Evolutionary conservation across 768 basidiomycete genomes (phyloP).

Genomic region (Daedaleopsis nitida): DNA sequence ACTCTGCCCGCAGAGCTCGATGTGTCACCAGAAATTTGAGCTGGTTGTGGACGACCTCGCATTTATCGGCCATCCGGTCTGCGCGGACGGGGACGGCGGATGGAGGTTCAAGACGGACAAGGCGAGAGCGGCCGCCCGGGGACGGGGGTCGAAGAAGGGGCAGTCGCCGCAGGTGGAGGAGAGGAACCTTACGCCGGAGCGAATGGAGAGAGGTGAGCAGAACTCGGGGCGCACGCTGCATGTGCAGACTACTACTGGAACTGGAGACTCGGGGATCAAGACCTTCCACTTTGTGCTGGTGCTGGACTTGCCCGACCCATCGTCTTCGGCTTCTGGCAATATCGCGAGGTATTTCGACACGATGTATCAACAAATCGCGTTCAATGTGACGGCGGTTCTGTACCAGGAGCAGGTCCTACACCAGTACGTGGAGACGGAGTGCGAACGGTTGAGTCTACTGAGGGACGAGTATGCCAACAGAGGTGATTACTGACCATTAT

Average conservation of each 20-base stretch:
- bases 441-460: constrained; percentile 66
- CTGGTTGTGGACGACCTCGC: constrained; percentile 88
- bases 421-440: constrained; percentile 84
- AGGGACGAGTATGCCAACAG: constrained; percentile 70
- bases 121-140: constrained; percentile 50
- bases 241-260: not conserved
- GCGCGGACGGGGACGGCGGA: constrained; percentile 66
- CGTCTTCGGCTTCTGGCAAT: constrained; percentile 78
- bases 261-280: constrained; percentile 53
- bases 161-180: constrained; percentile 31
- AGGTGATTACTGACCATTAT: constrained; percentile 40
- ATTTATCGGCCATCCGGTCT: constrained; percentile 94
- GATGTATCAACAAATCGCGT: constrained; percentile 87
- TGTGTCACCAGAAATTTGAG: constrained; percentile 95
- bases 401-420: constrained; percentile 88
- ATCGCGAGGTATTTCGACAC: constrained; percentile 80
- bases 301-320: constrained; percentile 87
- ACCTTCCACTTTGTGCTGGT: constrained; percentile 88
- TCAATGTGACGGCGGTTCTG: constrained; percentile 88
- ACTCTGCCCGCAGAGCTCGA: constrained; percentile 72
- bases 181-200: constrained; percentile 36
- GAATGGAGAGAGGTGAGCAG: constrained; percentile 21
- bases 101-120: constrained; percentile 80
- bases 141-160: constrained; percentile 55
- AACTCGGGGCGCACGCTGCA: not conserved